Percentiles rank a stretch among this genome's conserved stretches.
Evolutionary conservation across 768 basidiomycete genomes (phyloP).

Genomic region (Boletus subparvulus): DNA sequence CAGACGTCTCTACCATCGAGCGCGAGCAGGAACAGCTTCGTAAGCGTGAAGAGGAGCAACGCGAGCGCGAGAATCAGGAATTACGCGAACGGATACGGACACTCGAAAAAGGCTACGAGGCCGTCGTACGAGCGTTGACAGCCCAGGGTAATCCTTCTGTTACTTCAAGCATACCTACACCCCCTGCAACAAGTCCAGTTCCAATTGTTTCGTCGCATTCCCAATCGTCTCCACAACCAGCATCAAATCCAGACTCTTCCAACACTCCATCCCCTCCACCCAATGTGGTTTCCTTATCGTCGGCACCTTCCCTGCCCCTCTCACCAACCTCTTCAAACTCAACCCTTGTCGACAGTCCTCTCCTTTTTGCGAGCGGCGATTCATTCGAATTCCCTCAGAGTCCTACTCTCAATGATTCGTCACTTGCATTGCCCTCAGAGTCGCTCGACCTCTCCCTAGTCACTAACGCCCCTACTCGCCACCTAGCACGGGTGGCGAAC

Average conservation of each 20-base stretch:
- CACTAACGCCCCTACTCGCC: constrained; percentile 75
- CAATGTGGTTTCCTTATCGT: constrained; percentile 28
- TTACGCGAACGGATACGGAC: constrained; percentile 73
- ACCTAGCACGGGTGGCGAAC: constrained; percentile 98
- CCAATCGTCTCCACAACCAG: constrained; percentile 19
- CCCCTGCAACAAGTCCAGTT: constrained; percentile 11
- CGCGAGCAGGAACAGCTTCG: constrained; percentile 32
- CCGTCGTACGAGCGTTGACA: constrained; percentile 71
- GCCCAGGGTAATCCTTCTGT: constrained; percentile 48
- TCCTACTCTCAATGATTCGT: constrained; percentile 38
- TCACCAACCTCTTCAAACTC: constrained; percentile 46
- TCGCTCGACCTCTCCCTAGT: constrained; percentile 36
- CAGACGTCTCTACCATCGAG: constrained; percentile 26
- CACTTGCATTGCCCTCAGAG: constrained; percentile 21
- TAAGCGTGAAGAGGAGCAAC: constrained; percentile 38
- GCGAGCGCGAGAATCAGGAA: constrained; percentile 70
- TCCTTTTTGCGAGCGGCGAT: constrained; percentile 27
- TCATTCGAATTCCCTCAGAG: constrained; percentile 37
- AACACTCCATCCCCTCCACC: constrained; percentile 26
- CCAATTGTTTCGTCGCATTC: constrained; percentile 20
- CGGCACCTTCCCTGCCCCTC: constrained; percentile 35
- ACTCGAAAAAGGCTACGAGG: constrained; percentile 80
- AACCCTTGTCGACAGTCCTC: constrained; percentile 36
- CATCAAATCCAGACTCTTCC: constrained; percentile 23
- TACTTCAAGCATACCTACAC: constrained; percentile 12